Percentiles rank a stretch among this genome's conserved stretches.
Conservation (phyloP, 371 early-diverging fungal species). For the Haplosporangium sp. region DNA sequence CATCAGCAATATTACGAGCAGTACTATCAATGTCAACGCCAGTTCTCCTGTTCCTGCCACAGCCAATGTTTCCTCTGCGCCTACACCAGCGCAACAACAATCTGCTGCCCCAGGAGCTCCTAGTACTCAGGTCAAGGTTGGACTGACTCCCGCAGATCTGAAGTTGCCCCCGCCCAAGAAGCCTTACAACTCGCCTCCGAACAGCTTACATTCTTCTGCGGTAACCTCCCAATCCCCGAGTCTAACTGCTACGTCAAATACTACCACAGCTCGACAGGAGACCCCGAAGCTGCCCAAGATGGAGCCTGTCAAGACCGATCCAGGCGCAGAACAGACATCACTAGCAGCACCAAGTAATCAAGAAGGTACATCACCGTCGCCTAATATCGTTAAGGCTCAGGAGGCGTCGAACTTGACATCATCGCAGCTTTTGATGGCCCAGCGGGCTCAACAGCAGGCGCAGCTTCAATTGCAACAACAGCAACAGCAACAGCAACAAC, state of each 20-base stretch:
- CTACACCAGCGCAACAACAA: slow-evolving; percentile 3
- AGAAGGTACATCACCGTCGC: slow-evolving; percentile 1
- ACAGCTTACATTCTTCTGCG: slow-evolving; percentile 20
- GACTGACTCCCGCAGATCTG: slow-evolving; percentile 40
- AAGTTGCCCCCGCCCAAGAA: slow-evolving; percentile 46
- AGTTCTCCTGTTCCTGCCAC: slow-evolving; percentile 2
- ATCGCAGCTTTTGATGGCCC: slow-evolving; percentile 22
- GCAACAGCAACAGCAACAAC: slow-evolving; percentile 11
- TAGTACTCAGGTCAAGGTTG: slow-evolving; percentile 19
- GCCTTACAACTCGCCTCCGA: slow-evolving; percentile 38
- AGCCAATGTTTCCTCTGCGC: neutral
- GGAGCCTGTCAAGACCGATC: neutral
- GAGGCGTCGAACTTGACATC: slow-evolving; percentile 24
- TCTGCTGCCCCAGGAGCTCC: neutral
- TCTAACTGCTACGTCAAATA: slow-evolving; percentile 10
- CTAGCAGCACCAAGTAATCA: neutral
- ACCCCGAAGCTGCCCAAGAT: slow-evolving; percentile 19
- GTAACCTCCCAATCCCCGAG: slow-evolving; percentile 24
- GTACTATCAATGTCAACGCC: neutral
- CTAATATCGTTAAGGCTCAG: neutral
- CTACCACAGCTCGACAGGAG: slow-evolving; percentile 7
- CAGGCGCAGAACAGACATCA: neutral
- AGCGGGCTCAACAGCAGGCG: slow-evolving; percentile 20
- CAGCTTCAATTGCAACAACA: slow-evolving; percentile 14
- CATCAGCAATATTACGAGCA: neutral